Base-by-base conservation (phyloP, 2,329 filamentous ascomycete genomes). In the Colletotrichum brevisporum region DNA sequence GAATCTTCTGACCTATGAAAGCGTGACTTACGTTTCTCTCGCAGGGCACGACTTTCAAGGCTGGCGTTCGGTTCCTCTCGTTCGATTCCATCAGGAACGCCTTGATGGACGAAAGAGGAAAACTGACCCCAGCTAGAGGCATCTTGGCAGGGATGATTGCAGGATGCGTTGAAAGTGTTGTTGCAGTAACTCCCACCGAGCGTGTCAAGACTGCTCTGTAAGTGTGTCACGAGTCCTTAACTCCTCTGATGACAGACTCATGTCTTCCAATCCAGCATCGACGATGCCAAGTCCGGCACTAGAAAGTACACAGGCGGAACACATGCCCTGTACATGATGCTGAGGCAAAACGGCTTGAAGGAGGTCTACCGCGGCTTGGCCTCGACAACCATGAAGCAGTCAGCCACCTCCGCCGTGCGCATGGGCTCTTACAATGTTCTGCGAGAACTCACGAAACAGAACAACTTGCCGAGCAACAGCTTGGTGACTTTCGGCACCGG, bases 111-210 rank as follows among this genome's bases (percentile, higher is more conserved):
- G 84, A 88, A 6, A 86, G 86, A 1, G 89, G 89, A 0, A 85
- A 82, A 1, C 77, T 92, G 8, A 87, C 87, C 0, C 85, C 89
- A 0, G 74, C 82, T 0, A 80, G 86, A 2, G 90, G 88, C 47
- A 83, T 92, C n/a, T 74, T 88, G 0, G 89, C 89, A 5, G 90
- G 90, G 9, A 91, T 92, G 88, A 80, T 83, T 1, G 87, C 89
- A 0, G 90, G 90, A 0, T 84, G 89, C 0, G 84, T 90, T 0
- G 89, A 90, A 18, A 89, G 85, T 63, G 82, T 90, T 0, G 84
- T 87, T n/a, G 89, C 89, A 1, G 90, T 92, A 1, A 92, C 90
- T 2, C 90, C 90, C 0, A 91, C 89, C 0, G 90, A 92, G 74
- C 83, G 90, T 16, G 88, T 92, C 74, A 92, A 92, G 76, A 92